phyloP scores from a whole-genome alignment of 441 rosid species.

The Erysimum pusillum region DNA sequence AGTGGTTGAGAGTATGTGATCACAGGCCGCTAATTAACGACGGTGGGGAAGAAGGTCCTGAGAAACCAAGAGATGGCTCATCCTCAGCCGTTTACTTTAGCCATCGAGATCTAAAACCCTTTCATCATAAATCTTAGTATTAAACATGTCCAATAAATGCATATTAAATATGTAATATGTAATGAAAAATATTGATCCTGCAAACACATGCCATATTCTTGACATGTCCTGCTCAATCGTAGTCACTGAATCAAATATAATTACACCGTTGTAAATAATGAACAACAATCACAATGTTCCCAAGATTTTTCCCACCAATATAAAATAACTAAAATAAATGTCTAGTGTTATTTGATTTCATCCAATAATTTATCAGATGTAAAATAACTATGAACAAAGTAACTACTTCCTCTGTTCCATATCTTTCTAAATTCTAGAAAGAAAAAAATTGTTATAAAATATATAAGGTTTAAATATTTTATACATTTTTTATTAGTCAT shows the following conservation, averaged over 20 bases:
- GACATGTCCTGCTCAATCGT: conserved; percentile 17
- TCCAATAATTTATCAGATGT: not conserved
- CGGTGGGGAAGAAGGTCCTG: not conserved
- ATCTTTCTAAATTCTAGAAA: no score
- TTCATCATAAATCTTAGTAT: not conserved
- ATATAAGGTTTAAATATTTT: no score
- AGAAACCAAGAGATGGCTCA: conserved; percentile 2
- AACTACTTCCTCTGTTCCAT: no score
- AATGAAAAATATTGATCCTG: no score
- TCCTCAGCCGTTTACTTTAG: not conserved
- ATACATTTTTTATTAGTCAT: no score
- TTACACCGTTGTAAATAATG: not conserved
- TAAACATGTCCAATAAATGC: not conserved
- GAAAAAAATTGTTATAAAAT: no score
- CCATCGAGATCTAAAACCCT: not conserved
- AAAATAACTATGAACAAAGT: not conserved
- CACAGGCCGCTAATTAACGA: not conserved
- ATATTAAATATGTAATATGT: not conserved
- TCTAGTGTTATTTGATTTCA: not conserved
- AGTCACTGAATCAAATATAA: conserved; percentile 9
- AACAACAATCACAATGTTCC: not conserved
- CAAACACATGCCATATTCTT: no score
- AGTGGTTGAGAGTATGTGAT: not conserved
- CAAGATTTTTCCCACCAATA: not conserved
- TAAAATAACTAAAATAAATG: not conserved